These are phyloP conservation scores for Emericellopsis cladophorae DNA, from an alignment of 2,329 filamentous ascomycete species.

Conservation along the genomic window DNA sequence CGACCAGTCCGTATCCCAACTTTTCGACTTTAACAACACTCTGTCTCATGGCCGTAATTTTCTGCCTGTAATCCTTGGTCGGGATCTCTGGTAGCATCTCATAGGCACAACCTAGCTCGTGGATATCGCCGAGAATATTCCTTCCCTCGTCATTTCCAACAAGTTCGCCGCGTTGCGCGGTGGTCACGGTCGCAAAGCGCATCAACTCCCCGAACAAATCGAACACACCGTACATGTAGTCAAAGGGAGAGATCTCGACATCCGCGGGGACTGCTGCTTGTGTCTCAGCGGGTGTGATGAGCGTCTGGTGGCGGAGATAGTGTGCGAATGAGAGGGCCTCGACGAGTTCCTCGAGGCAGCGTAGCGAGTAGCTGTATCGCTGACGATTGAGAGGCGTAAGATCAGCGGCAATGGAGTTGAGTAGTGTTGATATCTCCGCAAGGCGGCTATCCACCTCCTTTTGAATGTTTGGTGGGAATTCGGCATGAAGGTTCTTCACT, in stretches of 20 bases:
- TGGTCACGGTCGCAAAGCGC: constrained; percentile 83
- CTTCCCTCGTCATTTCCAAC: constrained; percentile 22
- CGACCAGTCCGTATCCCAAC: constrained; percentile 74
- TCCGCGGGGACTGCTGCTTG: constrained; percentile 31
- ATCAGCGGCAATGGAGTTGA: constrained; percentile 57
- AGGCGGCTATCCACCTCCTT: constrained; percentile 60
- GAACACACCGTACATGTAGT: constrained; percentile 85
- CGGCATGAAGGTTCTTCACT: constrained; percentile 47
- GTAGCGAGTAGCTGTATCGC: constrained; percentile 70
- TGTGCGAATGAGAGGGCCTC: constrained; percentile 83
- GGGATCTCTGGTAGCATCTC: constrained; percentile 55
- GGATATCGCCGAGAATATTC: constrained; percentile 69
- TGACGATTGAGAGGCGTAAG: constrained; percentile 67
- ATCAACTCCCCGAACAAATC: constrained; percentile 95
- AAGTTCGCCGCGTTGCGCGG: constrained; percentile 57
- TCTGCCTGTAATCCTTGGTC: constrained; percentile 53
- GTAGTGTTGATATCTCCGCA: constrained; percentile 56
- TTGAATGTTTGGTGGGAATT: constrained; percentile 55
- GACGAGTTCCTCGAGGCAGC: constrained; percentile 86
- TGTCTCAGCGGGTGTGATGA: constrained; percentile 58
- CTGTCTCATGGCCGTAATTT: constrained; percentile 74
- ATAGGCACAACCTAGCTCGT: constrained; percentile 62
- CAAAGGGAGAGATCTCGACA: constrained; percentile 60
- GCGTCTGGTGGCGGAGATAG: constrained; percentile 66
- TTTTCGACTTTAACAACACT: constrained; percentile 93